Percentiles rank a stretch among this genome's conserved stretches.
Evolutionary conservation across 495 filamentous ascomycete genomes (phyloP).

Genomic region (Platismatia glauca): DNA sequence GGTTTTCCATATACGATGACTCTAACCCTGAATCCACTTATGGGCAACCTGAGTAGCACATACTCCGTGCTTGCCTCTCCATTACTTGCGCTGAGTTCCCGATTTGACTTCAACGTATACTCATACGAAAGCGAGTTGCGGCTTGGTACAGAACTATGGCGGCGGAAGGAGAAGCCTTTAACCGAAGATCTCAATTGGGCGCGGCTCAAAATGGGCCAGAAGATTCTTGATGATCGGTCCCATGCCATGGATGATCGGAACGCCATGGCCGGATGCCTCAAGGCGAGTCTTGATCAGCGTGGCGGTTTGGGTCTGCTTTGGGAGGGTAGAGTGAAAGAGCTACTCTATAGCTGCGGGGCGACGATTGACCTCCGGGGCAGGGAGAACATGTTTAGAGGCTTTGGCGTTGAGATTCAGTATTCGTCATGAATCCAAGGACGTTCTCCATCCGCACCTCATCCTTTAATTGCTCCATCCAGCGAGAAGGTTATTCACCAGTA

Average conservation of each 20-base stretch:
- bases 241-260: conserved; percentile 37
- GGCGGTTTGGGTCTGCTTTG: conserved; percentile 77
- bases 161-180: conserved; percentile 41
- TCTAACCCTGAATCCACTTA: conserved; percentile 80
- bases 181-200: conserved; percentile 33
- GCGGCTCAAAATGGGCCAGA: conserved; percentile 12
- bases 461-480: not conserved
- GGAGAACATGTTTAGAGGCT: conserved; percentile 58
- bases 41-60: conserved; percentile 80
- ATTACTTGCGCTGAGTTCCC: conserved; percentile 73
- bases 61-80: conserved; percentile 81
- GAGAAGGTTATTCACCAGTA: too few relatives aligned
- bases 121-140: conserved; percentile 93
- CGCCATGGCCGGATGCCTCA: conserved; percentile 76
- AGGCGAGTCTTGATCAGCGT: conserved; percentile 78
- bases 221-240: not conserved
- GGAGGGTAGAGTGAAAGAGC: conserved; percentile 88
- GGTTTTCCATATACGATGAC: conserved; percentile 89
- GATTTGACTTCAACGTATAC: conserved; percentile 96
- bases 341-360: conserved; percentile 83
- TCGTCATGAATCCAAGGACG: conserved; percentile 57
- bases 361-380: conserved; percentile 64
- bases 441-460: not conserved
- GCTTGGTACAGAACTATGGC: conserved; percentile 85
- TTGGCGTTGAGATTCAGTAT: conserved; percentile 86